These are phyloP conservation scores for Plasmodium knowlesi DNA, from an alignment of 169 alveolate genomes.

Conservation along the genomic window DNA sequence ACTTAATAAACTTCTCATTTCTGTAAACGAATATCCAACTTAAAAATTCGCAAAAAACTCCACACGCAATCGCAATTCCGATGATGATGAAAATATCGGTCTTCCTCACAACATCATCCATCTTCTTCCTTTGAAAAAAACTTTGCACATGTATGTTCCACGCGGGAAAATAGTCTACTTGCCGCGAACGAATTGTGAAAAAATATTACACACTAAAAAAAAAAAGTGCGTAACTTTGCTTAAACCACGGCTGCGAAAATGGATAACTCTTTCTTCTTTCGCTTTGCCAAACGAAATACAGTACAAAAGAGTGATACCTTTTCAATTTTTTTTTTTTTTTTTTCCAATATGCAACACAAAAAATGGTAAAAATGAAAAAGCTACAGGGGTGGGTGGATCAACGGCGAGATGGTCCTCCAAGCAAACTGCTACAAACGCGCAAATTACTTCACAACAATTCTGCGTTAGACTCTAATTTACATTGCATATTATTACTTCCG, in stretches of 20 bases:
- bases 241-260: not conserved
- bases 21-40: conserved; percentile 75
- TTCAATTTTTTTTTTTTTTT: not conserved
- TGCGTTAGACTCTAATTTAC: not conserved
- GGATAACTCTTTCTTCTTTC: not conserved
- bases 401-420: not conserved
- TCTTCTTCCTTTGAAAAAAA: conserved; percentile 5
- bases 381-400: not conserved
- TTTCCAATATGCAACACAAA: not conserved
- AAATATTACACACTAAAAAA: not conserved
- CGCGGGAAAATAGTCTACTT: not conserved
- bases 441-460: not conserved
- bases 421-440: not conserved
- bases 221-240: not conserved
- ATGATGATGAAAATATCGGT: conserved; percentile 41
- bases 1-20: conserved; percentile 46
- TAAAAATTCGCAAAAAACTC: conserved; percentile 74
- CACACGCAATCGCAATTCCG: conserved; percentile 69
- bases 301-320: not conserved
- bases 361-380: not conserved
- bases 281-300: not conserved
- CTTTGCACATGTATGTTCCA: not conserved
- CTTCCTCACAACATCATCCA: conserved; percentile 60
- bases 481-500: not conserved
- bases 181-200: not conserved